These are phyloP conservation scores for Atractiella rhizophila DNA, from an alignment of 768 basidiomycete genomes.

Conservation along the genomic window DNA sequence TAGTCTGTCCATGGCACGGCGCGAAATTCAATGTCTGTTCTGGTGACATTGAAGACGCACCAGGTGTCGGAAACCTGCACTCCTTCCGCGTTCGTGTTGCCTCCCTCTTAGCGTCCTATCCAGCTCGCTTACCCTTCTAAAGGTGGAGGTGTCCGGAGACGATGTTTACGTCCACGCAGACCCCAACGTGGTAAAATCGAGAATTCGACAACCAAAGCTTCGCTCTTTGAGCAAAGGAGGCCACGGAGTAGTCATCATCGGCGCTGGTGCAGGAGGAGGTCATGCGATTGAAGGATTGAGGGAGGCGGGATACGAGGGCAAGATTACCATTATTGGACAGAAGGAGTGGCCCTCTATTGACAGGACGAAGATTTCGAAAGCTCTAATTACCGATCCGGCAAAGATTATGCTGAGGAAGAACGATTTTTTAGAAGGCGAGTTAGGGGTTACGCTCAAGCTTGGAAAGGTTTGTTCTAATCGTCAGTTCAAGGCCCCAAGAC, in stretches of 20 bases:
- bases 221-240: slow-evolving; percentile 28
- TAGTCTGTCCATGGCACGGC: no score
- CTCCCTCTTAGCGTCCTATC: no score
- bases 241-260: slow-evolving; percentile 56
- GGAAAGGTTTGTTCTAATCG: no score
- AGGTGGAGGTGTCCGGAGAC: not conserved
- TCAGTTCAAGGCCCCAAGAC: no score
- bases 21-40: slow-evolving; percentile 67
- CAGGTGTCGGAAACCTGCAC: slow-evolving; percentile 51
- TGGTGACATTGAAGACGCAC: slow-evolving; percentile 78
- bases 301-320: slow-evolving; percentile 48
- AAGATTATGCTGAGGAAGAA: slow-evolving; percentile 48
- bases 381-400: slow-evolving; percentile 43
- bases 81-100: no score
- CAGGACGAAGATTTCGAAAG: slow-evolving; percentile 73
- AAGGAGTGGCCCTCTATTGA: no score
- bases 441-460: slow-evolving; percentile 38
- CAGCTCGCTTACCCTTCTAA: not conserved
- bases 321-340: slow-evolving; percentile 51
- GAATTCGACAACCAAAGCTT: no score
- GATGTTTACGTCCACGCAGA: slow-evolving; percentile 8
- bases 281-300: slow-evolving; percentile 28
- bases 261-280: slow-evolving; percentile 58
- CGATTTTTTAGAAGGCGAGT: slow-evolving; percentile 38
- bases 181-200: no score